Evolutionary conservation across 1,284 basidiomycete species (phyloP), one percentile per base, ranked within the genome.

Genomic region (Waitea zeae): DNA sequence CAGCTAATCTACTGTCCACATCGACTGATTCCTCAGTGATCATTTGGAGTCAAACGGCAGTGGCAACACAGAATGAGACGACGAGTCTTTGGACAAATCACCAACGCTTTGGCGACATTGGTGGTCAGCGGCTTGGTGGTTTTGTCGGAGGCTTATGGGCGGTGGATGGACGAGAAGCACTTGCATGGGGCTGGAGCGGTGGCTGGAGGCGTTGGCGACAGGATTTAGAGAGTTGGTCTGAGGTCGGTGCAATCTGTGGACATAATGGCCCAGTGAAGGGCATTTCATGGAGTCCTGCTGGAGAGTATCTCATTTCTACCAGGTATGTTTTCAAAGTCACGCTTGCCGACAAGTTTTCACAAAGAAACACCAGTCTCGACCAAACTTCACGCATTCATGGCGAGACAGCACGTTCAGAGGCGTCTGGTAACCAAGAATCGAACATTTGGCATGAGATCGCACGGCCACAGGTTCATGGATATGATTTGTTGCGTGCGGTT

Each of bases 11-110:
- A 3, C 62, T 95, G 7, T 90, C 87, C 11, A 80, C 86, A 2
- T 92, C 92, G 0, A 78, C 82, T 0, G 90, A 96, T 54, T 90
- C 89, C 24, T 95, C 89, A 11, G 52, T 95, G 24, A 92, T 95
- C 41, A 56, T 95, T 33, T 97, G 90, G 90, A 76, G 80, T 1
- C 84, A 84, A 1, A 73, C 79, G 1, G 52, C 64, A 3, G 51
- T 70, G 2, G 42, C 61, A 12, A 44, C 58, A 0, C 50, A 58
- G 5, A 58, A 64, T 14, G 55, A 49, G 2, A 55, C 66, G 1
- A 64, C 70, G 13, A 72, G 76, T 1, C 69, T 96, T 31, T 96
- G 92, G 92, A 75, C 88, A 30, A 88, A 82, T 40, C 60, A 67
- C 15, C 80, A 87, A 46, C 74, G 90, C 3, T 96, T 96, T 49